phyloP scores from a whole-genome alignment of 345 rosid species.

The Brassica nigra region DNA sequence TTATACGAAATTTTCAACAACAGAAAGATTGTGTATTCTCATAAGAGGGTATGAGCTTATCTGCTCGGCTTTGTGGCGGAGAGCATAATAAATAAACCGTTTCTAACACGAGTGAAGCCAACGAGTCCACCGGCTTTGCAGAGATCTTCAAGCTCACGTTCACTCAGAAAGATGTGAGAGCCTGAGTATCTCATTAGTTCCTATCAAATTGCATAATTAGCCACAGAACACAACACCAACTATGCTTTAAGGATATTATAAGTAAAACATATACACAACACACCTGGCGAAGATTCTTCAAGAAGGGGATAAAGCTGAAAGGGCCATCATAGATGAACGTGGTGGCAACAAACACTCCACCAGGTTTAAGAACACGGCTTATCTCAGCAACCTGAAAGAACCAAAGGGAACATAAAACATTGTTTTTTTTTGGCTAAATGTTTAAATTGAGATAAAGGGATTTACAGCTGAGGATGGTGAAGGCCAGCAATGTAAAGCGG shows the following conservation, averaged over 20 bases:
- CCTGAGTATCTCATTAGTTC: constrained; percentile 55
- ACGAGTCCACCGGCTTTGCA: constrained; percentile 78
- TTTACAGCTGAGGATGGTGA: constrained; percentile 82
- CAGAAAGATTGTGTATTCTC: neutral
- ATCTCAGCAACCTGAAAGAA: constrained; percentile 70
- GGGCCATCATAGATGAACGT: constrained; percentile 71
- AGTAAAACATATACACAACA: constrained; percentile 23
- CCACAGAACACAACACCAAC: neutral
- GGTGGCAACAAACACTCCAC: constrained; percentile 84
- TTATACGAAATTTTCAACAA: constrained; percentile 12
- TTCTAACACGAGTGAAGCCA: constrained; percentile 57
- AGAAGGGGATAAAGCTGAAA: constrained; percentile 48
- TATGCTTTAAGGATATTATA: constrained; percentile 14
- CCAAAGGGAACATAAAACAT: constrained; percentile 10
- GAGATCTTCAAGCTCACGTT: constrained; percentile 78
- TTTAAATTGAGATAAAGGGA: neutral
- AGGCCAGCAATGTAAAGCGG: constrained; percentile 96
- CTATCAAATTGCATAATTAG: constrained; percentile 43
- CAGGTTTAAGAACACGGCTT: constrained; percentile 82
- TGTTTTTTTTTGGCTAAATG: neutral
- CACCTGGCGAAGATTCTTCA: constrained; percentile 63
- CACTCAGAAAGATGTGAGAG: constrained; percentile 51
- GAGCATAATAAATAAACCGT: constrained; percentile 67
- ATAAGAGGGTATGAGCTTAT: constrained; percentile 27
- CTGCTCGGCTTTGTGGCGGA: constrained; percentile 67